Base-by-base conservation (phyloP, 805 yeast genomes). In the Nakazawaea holstii region DNA sequence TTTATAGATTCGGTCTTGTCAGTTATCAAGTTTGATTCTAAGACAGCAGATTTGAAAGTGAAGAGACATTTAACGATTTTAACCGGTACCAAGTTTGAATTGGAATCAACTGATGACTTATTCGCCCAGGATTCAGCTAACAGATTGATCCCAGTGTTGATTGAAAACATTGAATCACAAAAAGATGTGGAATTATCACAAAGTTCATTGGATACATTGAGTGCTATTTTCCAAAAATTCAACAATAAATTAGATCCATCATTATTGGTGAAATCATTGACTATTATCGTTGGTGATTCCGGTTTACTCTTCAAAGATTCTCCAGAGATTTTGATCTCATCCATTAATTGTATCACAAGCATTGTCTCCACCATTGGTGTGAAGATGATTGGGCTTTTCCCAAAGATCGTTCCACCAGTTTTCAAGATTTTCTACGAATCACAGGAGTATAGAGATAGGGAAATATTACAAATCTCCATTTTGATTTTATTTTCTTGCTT, bases 331-430 rank as follows among this genome's bases (percentile, higher is more conserved):
- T 70, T 82, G 29, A 77, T 94, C 32, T 77, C 96, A 0, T 79
- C 96, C 0, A 71, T 89, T 49, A 78, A 83, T 55, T 81, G 84
- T 49, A 77, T 88, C 52, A 80, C 87, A 48, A 80, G 82, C 54
- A 68, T 89, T 48, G 77, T 88, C 46, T 79, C 82, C 45, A 76
- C 81, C 24, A 65, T 91, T 40, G 99, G 99, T 45, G 91, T 95
- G 15, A 87, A 89, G 59, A 74, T 84, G 52, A 84, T 94, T 59
- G 91, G 95, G 6, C 78, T 74, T 59, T 87, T 90, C 72, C 88
- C 97, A 30, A 84, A 82, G 63, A 82, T 91, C 59, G 78, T 94
- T 52, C 88, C 90, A 13, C 87, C 89, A 11, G 70, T 87, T 9
- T 71, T 89, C 46, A 67, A 69, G 27, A 73, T 87, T 35, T 84